Evolutionary conservation across 192 early-diverging fungal species (phyloP).

Genomic region (Chytriomyces hyalinus): DNA sequence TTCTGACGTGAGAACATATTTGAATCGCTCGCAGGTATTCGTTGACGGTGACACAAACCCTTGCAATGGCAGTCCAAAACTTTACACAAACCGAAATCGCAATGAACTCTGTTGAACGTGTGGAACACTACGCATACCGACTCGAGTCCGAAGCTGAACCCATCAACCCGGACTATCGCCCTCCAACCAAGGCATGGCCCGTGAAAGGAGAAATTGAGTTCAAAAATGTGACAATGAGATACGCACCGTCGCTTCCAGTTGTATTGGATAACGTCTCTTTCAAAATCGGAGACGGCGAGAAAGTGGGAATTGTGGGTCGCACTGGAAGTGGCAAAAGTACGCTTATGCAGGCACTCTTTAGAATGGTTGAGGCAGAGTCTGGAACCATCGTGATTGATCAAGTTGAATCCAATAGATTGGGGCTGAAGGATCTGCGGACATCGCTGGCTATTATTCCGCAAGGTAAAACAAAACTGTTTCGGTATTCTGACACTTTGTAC

Average conservation of each 20-base stretch:
- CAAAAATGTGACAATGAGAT: conserved; percentile 48
- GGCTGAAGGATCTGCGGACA: conserved; percentile 67
- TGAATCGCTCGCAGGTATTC: neutral
- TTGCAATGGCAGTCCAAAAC: neutral
- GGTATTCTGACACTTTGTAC: neutral
- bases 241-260: conserved; percentile 51
- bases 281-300: conserved; percentile 45
- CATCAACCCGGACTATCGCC: conserved; percentile 29
- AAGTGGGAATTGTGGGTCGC: conserved; percentile 57
- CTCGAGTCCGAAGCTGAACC: conserved; percentile 49
- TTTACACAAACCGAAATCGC: conserved; percentile 50
- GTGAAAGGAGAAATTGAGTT: conserved; percentile 51
- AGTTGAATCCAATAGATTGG: conserved; percentile 69
- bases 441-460: conserved; percentile 77
- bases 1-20: neutral
- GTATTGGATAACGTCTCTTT: conserved; percentile 50
- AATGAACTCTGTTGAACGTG: conserved; percentile 63
- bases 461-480: conserved; percentile 40
- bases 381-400: conserved; percentile 58
- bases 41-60: neutral
- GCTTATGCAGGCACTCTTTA: conserved; percentile 45
- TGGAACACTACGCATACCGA: conserved; percentile 50
- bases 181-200: conserved; percentile 53
- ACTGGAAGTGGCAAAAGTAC: conserved; percentile 40
- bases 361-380: conserved; percentile 42